Evolutionary conservation across 768 basidiomycete species (phyloP), one percentile per base, ranked within the genome.

Genomic region (Phlebiopsis flavidoalba): DNA sequence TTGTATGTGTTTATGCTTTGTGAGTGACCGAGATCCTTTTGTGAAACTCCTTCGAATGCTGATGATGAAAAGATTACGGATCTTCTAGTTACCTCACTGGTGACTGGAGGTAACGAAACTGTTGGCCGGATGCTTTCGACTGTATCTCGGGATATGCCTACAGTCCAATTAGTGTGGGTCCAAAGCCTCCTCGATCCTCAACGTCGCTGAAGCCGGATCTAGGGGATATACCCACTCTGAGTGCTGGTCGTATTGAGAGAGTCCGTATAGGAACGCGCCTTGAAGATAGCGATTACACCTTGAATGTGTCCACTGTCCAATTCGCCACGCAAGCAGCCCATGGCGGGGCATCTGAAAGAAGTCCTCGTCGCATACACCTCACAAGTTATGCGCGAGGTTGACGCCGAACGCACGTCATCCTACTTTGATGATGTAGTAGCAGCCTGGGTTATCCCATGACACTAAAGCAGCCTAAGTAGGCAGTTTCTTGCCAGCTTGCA

Each of bases 141-240:
- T 62, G 58, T 35, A 58, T 62, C 21, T 62, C 53, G 14, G 61
- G 61, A 5, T 58, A 58, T 22, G 5, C 57, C n/a, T 8, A 55
- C 57, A 8, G 61, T 62, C 17, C 60, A 61, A 37, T 49, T 61
- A 19, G 60, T 61, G 17, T 61, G 26, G 26, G 26, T 31, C 26
- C 26, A 6, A 31, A 6, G 26, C 6, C 26, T 31, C 26, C 26
- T 31, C 49, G 12, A 50, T 50, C 11, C 49, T 22, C 14, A 50
- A 15, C 49, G 21, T 12, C 40, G 31, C 33, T 31, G 6, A 31
- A 31, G 26, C 6, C 26, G 26, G 14, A 10, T 8, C 12, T 37
- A 61, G 60, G 60, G 54, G 19, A 61, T 61, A 17, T 61, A 61
- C 60, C 60, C 10, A 61, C 60, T 1, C 26, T 61, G 33, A 61